Evolutionary conservation across 2,329 filamentous ascomycete species (phyloP), one percentile per base, ranked within the genome.

Genomic region (Periconia sp.): DNA sequence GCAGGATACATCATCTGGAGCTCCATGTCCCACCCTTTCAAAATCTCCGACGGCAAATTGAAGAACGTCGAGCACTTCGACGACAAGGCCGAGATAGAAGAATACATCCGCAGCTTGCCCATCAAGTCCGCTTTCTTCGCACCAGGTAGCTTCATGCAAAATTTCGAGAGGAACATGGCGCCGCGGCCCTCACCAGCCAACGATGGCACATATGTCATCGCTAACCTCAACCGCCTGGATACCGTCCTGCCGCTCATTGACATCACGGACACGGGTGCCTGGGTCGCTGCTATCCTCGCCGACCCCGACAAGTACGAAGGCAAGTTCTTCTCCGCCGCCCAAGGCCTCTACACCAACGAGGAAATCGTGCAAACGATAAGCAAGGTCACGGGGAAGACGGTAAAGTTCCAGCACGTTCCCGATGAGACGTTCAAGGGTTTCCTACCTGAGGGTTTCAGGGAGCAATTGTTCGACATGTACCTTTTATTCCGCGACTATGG

Each of bases 61-160:
- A 57, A 45, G 13, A 51, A 68, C 17, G 68, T 71, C 2, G 50
- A 73, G 47, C 77, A 80, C 50, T 85, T 84, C 46, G 82, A 85
- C 61, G 69, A 64, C 59, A 85, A 85, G 59, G 80, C 80, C 15
- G 66, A 75, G 10, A 73, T 80, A 0, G 80, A 82, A 51, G 53
- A 71, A n/a, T 81, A 84, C 56, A 76, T 82, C 33, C 74, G 78
- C 13, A 42, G 54, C 0, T 65, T 78, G 3, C 73, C 73, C 0
- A 63, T 85, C 2, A 73, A 75, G 1, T 73, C 70, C 9, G 75
- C 80, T 0, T 83, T 83, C 57, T 76, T 80, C 56, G 63, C 76
- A n/a, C 75, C 79, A 0, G 81, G 72, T 0, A 70, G 70, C 36
- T 85, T 82, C 55, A 82, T 82, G 78, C 61, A 74, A 53, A 83